These are phyloP conservation scores for Penicillium pulvis DNA, from an alignment of 495 filamentous ascomycete species.

Conservation along the genomic window DNA sequence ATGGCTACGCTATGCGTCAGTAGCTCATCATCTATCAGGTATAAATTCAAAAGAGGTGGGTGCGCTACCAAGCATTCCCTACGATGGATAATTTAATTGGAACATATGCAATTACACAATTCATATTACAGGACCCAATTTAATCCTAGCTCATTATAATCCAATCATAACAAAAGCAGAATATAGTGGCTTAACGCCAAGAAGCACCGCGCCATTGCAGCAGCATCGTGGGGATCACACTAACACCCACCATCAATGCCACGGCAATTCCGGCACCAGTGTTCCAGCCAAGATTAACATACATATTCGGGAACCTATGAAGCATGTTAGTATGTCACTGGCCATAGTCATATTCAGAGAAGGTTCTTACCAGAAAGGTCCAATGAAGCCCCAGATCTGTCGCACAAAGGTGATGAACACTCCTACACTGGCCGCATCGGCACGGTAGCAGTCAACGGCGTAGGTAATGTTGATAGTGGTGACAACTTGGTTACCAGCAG, in stretches of 20 bases:
- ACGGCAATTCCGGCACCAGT: constrained; percentile 43
- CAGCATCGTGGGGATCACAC: constrained; percentile 47
- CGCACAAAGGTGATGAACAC: constrained; percentile 60
- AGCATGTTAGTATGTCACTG: constrained; percentile 3
- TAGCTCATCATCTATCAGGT: not conserved
- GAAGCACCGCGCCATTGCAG: constrained; percentile 36
- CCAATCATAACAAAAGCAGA: not conserved
- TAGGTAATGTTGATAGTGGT: constrained; percentile 60
- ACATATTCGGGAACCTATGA: constrained; percentile 53
- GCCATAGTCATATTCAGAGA: not conserved
- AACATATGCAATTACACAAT: not conserved
- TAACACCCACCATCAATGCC: constrained; percentile 47
- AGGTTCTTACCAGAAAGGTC: constrained; percentile 52
- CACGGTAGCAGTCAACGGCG: constrained; percentile 54
- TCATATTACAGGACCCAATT: not conserved
- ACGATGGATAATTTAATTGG: not conserved
- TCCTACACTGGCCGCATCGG: constrained; percentile 53
- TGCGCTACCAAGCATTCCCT: not conserved
- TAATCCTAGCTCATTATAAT: not conserved
- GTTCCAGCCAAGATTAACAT: constrained; percentile 44
- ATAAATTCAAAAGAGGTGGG: too few species aligned
- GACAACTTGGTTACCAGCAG: constrained; percentile 57
- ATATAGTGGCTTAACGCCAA: not conserved
- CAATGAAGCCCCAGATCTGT: constrained; percentile 60
- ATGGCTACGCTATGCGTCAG: not conserved